Conservation (phyloP, 2,329 filamentous ascomycete genomes). For the Botrytis fabae region DNA sequence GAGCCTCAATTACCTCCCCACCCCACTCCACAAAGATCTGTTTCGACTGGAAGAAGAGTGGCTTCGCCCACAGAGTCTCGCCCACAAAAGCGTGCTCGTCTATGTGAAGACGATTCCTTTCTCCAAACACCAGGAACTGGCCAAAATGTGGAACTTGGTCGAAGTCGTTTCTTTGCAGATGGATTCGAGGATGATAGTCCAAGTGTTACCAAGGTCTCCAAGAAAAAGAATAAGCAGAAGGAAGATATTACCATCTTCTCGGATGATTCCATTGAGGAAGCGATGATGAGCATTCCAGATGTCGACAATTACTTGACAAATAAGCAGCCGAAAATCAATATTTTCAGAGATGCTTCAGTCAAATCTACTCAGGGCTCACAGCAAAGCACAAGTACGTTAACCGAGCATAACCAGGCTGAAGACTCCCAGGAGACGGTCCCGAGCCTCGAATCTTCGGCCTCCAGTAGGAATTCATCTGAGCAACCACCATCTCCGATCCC, state of each 20-base stretch:
- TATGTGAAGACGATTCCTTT: constrained; percentile 49
- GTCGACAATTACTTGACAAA: constrained; percentile 29
- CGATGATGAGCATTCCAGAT: constrained; percentile 49
- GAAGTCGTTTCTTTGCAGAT: constrained; percentile 51
- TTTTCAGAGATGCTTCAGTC: constrained; percentile 27
- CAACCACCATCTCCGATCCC: constrained; percentile 32
- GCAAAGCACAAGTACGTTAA: constrained; percentile 2
- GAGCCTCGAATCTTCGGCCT: constrained; percentile 31
- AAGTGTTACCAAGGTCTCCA: constrained; percentile 40
- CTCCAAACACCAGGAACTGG: constrained; percentile 34
- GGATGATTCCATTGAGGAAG: constrained; percentile 53
- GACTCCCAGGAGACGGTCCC: constrained; percentile 31
- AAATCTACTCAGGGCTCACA: constrained; percentile 9
- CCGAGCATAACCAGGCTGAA: neutral
- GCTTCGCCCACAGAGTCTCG: constrained; percentile 45
- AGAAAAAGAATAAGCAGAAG: constrained; percentile 45
- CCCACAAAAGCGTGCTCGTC: constrained; percentile 51
- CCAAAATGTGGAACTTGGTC: constrained; percentile 40
- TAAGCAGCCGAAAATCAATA: constrained; percentile 30
- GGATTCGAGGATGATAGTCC: constrained; percentile 43
- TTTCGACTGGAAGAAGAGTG: constrained; percentile 46
- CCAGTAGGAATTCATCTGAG: constrained; percentile 31
- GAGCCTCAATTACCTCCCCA: constrained; percentile 41
- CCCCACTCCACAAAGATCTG: constrained; percentile 42
- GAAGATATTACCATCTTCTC: constrained; percentile 52